Evolutionary conservation across 257 asterid genomes (phyloP), one percentile per base, ranked within the genome.

Genomic region (Nicotiana sylvestris): DNA sequence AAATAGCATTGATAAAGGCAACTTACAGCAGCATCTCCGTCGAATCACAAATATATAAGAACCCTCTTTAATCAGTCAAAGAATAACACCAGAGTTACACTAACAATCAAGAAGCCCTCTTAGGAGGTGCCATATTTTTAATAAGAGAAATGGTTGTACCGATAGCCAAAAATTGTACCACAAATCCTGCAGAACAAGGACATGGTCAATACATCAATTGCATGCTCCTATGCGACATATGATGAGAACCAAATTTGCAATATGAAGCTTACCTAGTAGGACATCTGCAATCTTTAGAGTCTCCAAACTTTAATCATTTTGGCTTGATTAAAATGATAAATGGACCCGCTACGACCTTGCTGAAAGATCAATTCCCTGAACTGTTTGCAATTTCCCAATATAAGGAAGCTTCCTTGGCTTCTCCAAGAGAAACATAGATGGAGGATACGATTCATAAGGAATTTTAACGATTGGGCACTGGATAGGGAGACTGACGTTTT

Each of bases 61-160:
- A 66, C 7, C 6, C 74, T 30, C 51, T 33, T 66, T 66, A 66
- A 13, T 32, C 51, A 16, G 51, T 66, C 74, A 66, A 32, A 32
- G 13, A 66, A 30, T 30, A 66, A 30, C 13, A 30, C 21, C 37
- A 66, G 21, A 60, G 33, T 60, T 61, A 11, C 18, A 60, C 21
- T 67, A 25, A 37, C 16, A 55, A 66, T 91, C 85, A 94, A 18
- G 90, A 88, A 1, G 92, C 87, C 81, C 94, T 94, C 91, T 91
- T 91, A 60, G 98, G 97, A 86, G 97, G 98, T 84, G 96, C 94
- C 93, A 95, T 93, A 84, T 95, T 90, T 29, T 68, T 85, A 80
- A 89, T 83, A 66, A 92, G 98, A 76, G 94, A 87, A 13, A 84
- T 84, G 2, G 91, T 65, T 66, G 88, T 94, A 29, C 72, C 65